These are phyloP conservation scores for Pestalotiopsis sp. DNA, from an alignment of 2,329 filamentous ascomycete genomes.

Conservation along the genomic window DNA sequence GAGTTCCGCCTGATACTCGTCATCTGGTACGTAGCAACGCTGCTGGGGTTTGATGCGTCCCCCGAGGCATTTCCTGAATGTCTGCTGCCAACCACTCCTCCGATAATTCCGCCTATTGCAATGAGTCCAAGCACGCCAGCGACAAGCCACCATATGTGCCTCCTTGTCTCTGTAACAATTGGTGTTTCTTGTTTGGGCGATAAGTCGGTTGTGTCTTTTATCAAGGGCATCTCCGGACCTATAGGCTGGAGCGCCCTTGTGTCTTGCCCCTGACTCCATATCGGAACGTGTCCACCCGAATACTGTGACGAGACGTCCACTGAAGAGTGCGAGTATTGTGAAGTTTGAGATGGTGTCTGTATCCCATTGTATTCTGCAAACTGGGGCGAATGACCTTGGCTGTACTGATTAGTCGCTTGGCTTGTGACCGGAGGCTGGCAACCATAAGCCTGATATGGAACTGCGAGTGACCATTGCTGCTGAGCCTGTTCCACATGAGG, in stretches of 20 bases:
- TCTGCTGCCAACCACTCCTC: slow-evolving; percentile 19
- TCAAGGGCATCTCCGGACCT: slow-evolving; percentile 12
- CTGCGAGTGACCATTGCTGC: neutral
- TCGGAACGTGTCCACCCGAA: neutral
- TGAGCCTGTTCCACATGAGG: neutral
- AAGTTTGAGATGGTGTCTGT: neutral
- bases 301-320: neutral
- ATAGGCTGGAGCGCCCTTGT: neutral
- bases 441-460: neutral
- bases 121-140: slow-evolving; percentile 17
- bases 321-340: neutral
- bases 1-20: slow-evolving; percentile 22
- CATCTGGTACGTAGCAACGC: slow-evolving; percentile 1
- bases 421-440: neutral
- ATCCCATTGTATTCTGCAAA: neutral
- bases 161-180: neutral
- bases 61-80: neutral
- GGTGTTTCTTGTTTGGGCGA: neutral
- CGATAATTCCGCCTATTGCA: slow-evolving; percentile 19
- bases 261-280: neutral
- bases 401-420: neutral
- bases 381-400: neutral
- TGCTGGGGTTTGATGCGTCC: neutral
- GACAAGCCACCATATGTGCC: slow-evolving; percentile 19
- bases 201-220: slow-evolving; percentile 5